Percentiles rank a stretch among this genome's conserved stretches.
phyloP scores from a whole-genome alignment of 305 asterid species.

The Fraxinus angustifolia region DNA sequence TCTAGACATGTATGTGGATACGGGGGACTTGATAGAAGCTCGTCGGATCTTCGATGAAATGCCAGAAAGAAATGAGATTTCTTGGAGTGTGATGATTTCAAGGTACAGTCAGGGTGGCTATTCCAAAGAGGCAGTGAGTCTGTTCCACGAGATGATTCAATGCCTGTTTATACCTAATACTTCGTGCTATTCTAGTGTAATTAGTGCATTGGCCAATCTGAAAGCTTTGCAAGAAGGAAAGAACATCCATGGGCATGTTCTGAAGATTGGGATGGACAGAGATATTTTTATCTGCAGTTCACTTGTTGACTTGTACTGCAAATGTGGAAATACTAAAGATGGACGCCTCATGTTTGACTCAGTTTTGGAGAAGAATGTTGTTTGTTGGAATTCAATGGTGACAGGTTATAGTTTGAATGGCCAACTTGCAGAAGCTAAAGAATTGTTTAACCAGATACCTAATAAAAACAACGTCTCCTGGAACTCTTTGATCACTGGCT shows the following conservation, averaged over 20 bases:
- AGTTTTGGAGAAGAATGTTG: conserved; percentile 48
- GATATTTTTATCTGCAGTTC: conserved; percentile 55
- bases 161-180: conserved; percentile 45
- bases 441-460: conserved; percentile 55
- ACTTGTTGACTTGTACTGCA: conserved; percentile 63
- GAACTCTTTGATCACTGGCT: conserved; percentile 71
- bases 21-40: conserved; percentile 60
- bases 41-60: conserved; percentile 62
- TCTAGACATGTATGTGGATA: conserved; percentile 54
- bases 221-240: conserved; percentile 50
- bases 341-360: conserved; percentile 53
- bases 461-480: conserved; percentile 51
- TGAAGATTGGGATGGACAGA: conserved; percentile 46
- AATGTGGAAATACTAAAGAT: conserved; percentile 52
- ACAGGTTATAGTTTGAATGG: conserved; percentile 68
- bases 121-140: conserved; percentile 52
- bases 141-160: conserved; percentile 52
- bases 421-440: conserved; percentile 47
- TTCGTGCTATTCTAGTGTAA: conserved; percentile 64
- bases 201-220: conserved; percentile 56
- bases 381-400: conserved; percentile 71
- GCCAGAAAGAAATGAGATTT: conserved; percentile 79
- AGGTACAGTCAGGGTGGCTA: conserved; percentile 72
- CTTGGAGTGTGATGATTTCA: conserved; percentile 83
- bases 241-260: conserved; percentile 53